phyloP scores from a whole-genome alignment of 768 basidiomycete genomes.

The Termitomyces sp. region DNA sequence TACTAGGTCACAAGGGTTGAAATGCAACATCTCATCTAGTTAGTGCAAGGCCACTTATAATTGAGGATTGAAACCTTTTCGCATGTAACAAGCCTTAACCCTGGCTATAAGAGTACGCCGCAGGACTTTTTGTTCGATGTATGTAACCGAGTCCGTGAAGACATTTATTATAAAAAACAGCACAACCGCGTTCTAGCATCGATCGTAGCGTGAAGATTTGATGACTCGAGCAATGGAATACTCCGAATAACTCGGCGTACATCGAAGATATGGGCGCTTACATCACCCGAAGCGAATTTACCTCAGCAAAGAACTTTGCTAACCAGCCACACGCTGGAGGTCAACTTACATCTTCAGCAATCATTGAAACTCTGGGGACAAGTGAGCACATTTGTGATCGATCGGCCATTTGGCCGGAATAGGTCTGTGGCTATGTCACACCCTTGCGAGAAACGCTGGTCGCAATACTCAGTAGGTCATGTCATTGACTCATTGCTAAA shows the following conservation, averaged over 20 bases:
- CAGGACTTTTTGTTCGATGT: not conserved
- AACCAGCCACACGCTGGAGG: constrained; percentile 7
- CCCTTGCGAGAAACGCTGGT: not conserved
- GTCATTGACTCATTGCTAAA: constrained; percentile 4
- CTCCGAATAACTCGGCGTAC: constrained; percentile 14
- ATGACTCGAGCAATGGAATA: constrained; percentile 3
- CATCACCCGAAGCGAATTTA: constrained; percentile 14
- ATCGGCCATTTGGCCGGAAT: not conserved
- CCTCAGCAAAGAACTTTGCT: constrained; percentile 1
- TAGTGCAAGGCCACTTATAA: too few species aligned
- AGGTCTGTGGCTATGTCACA: constrained; percentile 1
- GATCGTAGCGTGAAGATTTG: not conserved
- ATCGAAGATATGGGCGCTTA: not conserved
- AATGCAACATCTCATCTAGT: too few species aligned
- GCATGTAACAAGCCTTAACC: too few species aligned
- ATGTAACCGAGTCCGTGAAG: not conserved
- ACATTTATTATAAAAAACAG: not conserved
- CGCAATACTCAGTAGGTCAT: not conserved
- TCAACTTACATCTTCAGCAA: constrained; percentile 17
- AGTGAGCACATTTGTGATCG: constrained; percentile 9
- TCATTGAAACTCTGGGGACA: constrained; percentile 11
- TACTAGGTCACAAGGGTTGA: too few species aligned
- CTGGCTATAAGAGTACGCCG: too few species aligned
- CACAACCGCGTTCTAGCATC: not conserved
- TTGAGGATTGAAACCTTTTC: too few species aligned